Conservation (phyloP, 1,284 basidiomycete genomes). For the Melampsora occidentalis region DNA sequence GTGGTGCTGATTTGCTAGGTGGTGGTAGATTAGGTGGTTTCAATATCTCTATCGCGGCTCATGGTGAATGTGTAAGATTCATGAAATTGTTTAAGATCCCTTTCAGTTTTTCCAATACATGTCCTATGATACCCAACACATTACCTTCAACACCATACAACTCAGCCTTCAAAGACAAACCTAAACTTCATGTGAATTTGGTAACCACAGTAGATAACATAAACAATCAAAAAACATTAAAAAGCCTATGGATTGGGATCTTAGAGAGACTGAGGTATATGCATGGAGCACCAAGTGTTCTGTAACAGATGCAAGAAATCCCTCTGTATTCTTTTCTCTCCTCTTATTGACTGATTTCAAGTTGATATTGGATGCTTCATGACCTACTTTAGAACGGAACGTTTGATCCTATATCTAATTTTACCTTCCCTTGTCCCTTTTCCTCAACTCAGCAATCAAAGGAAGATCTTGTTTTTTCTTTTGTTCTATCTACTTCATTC, state of each 20-base stretch:
- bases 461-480: no score
- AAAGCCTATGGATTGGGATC: slow-evolving; percentile 78
- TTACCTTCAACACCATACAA: slow-evolving; percentile 88
- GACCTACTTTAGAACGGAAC: no score
- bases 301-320: no score
- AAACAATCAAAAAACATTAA: slow-evolving; percentile 76
- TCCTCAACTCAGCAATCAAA: no score
- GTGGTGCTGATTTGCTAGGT: slow-evolving; percentile 93
- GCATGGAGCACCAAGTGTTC: slow-evolving; percentile 93
- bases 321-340: no score
- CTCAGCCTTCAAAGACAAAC: slow-evolving; percentile 86
- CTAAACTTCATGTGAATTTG: slow-evolving; percentile 87
- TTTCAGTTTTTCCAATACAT: slow-evolving; percentile 68
- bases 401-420: no score
- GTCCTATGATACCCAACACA: slow-evolving; percentile 72
- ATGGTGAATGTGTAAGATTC: slow-evolving; percentile 96
- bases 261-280: slow-evolving; percentile 89
- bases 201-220: slow-evolving; percentile 83
- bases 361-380: no score
- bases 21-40: slow-evolving; percentile 93
- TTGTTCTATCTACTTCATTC: no score
- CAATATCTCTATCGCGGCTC: slow-evolving; percentile 97
- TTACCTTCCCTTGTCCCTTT: no score
- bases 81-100: slow-evolving; percentile 88
- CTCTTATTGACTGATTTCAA: no score